Base-by-base conservation (phyloP, 2,329 filamentous ascomycete species). In the Gaeumannomyces sp. region DNA sequence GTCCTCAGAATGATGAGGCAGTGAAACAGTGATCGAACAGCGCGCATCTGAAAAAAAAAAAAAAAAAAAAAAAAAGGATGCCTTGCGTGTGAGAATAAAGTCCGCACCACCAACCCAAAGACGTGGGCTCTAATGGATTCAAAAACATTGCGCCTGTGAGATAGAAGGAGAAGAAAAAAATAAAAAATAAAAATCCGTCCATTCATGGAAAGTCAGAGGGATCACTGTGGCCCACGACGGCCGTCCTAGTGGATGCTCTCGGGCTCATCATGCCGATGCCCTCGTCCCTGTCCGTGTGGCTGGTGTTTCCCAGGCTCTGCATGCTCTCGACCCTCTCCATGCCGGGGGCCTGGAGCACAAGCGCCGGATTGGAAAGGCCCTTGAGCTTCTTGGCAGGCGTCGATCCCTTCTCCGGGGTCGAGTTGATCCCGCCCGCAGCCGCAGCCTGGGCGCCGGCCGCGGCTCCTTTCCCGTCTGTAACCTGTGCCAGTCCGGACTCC, bases 211-310 rank as follows among this genome's bases (percentile, higher is more conserved):
- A n/a, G 45, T 14, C 45, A 11, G 22, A 6, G 45, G n/a, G 22
- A 25, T 10, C 19, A 53, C 25, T 53, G 14, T 53, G 22, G n/a
- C 45, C 38, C 6, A 25, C 7, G 22, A 22, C 1, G 45, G 22
- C 38, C 45, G 14, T 28, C 28, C 38, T 62, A 28, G 59, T 64
- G 83, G 69, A 92, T 86, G 75, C 91, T 93, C 77, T 94, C 88
- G 4, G 92, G 73, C 91, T 95, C 82, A 94, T 92, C 86, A 94
- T 92, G 27, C 89, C 89, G 38, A 87, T 86, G 25, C 81, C 84
- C 63, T 86, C 86, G 65, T 88, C 88, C 72, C 90, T 89, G 70
- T 88, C 88, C 65, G 85, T 89, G 73, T 87, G 86, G 67, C 83
- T 88, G 70, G 86, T 78, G 64, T 80, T 81, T n/a, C 79, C 81